Percentiles rank a stretch among this genome's conserved stretches.
Evolutionary conservation across 768 basidiomycete genomes (phyloP).

Genomic region (Glaciozyma martinii): DNA sequence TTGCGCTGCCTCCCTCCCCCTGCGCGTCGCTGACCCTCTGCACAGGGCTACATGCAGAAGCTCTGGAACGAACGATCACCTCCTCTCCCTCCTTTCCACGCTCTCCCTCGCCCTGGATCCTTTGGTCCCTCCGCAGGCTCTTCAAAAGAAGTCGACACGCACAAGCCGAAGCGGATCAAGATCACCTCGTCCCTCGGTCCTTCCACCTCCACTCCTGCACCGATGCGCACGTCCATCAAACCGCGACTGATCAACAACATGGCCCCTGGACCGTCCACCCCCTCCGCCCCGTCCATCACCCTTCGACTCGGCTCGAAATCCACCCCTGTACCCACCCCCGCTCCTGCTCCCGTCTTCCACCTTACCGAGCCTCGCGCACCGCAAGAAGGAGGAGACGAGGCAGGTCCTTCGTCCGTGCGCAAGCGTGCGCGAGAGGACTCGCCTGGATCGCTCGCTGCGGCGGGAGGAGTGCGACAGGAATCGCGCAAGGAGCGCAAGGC

Average conservation of each 20-base stretch:
- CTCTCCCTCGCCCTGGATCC: constrained; percentile 18
- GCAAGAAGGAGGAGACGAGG: background rate
- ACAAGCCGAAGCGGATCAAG: constrained; percentile 22
- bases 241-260: background rate
- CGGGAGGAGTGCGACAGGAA: background rate
- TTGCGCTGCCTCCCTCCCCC: background rate
- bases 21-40: background rate
- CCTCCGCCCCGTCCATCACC: constrained; percentile 1
- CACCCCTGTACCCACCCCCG: background rate
- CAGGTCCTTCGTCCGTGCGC: background rate
- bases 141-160: background rate
- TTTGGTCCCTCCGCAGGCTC: background rate
- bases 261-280: background rate
- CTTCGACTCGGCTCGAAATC: constrained; percentile 18
- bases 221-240: background rate
- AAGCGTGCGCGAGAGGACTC: background rate
- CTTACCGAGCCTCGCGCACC: background rate
- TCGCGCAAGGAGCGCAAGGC: constrained; percentile 1
- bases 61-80: constrained; percentile 18
- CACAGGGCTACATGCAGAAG: constrained; percentile 17
- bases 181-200: constrained; percentile 17
- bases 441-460: background rate
- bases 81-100: constrained; percentile 25
- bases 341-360: background rate
- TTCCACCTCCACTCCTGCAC: background rate